Evolutionary conservation across 352 stramenopile genomes (phyloP).

Genomic region (Globisporangium megalacanthum): DNA sequence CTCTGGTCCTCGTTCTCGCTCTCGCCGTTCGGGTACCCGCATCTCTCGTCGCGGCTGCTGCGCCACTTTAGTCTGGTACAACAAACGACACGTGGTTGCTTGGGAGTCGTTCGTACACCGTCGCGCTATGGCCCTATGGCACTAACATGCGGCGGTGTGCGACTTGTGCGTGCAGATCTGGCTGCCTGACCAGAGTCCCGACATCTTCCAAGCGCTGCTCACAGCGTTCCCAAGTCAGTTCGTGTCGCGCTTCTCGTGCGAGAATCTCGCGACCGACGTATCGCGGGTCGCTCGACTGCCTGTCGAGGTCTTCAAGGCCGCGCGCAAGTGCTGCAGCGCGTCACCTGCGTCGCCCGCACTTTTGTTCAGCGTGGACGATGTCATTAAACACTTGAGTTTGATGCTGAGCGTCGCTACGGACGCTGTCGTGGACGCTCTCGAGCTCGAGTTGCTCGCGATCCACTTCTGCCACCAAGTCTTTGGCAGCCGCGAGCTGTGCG

Average conservation of each 20-base stretch:
- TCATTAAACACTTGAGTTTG: slow-evolving; percentile 38
- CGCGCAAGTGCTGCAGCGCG: slow-evolving; percentile 22
- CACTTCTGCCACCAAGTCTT: slow-evolving; percentile 33
- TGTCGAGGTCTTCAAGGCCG: slow-evolving; percentile 29
- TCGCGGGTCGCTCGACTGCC: slow-evolving; percentile 32
- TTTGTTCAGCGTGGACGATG: slow-evolving; percentile 35
- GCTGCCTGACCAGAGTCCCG: slow-evolving; percentile 31
- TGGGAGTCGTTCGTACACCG: no score
- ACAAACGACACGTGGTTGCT: neutral
- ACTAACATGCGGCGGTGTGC: neutral
- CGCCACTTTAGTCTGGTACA: slow-evolving; percentile 63
- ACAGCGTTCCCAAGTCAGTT: slow-evolving; percentile 40
- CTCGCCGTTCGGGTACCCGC: slow-evolving; percentile 32
- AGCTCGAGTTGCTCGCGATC: slow-evolving; percentile 39
- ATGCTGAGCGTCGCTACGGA: slow-evolving; percentile 39
- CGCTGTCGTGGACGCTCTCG: slow-evolving; percentile 10
- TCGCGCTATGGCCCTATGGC: neutral
- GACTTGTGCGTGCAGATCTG: slow-evolving; percentile 24
- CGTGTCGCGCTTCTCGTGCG: slow-evolving; percentile 12
- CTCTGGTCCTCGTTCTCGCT: slow-evolving; percentile 47
- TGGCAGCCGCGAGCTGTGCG: neutral
- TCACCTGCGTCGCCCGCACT: slow-evolving; percentile 27
- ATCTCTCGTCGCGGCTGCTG: slow-evolving; percentile 35
- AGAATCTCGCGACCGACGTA: slow-evolving; percentile 12
- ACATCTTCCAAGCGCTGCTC: slow-evolving; percentile 33